These are phyloP conservation scores for Penicillium freii DNA, from an alignment of 2,329 filamentous ascomycete genomes.

Conservation along the genomic window DNA sequence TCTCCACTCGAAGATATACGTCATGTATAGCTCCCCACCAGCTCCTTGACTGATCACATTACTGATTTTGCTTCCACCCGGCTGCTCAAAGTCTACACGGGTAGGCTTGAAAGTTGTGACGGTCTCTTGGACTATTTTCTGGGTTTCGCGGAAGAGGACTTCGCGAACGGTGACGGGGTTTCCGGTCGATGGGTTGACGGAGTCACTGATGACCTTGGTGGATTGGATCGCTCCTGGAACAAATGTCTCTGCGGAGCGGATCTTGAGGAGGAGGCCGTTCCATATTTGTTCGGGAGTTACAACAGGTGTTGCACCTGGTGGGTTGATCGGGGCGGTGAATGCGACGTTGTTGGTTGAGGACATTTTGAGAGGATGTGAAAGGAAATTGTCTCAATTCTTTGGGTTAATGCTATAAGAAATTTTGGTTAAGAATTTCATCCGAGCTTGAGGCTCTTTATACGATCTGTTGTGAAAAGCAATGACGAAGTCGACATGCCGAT, in stretches of 20 bases:
- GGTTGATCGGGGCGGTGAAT: constrained; percentile 41
- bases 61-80: constrained; percentile 25
- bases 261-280: constrained; percentile 33
- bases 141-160: constrained; percentile 29
- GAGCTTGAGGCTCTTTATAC: background rate
- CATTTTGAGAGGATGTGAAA: constrained; percentile 13
- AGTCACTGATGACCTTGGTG: constrained; percentile 29
- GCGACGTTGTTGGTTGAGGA: constrained; percentile 35
- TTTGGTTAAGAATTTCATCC: background rate
- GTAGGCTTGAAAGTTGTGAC: constrained; percentile 26
- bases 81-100: constrained; percentile 32
- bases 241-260: constrained; percentile 32
- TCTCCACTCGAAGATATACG: constrained; percentile 44
- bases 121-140: constrained; percentile 26
- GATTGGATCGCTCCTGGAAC: constrained; percentile 30
- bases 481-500: constrained; percentile 2
- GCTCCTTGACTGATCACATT: constrained; percentile 34
- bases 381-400: background rate
- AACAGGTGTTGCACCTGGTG: constrained; percentile 26
- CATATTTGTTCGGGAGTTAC: constrained; percentile 39
- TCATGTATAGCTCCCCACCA: constrained; percentile 39
- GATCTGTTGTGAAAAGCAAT: background rate
- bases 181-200: constrained; percentile 19
- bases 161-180: constrained; percentile 30
- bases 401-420: background rate